A percentile compares a stretch with the other conserved stretches of the same genome.
These are phyloP conservation scores for Pisolithus thermaeus DNA, from an alignment of 1,284 basidiomycete species.

Conservation along the genomic window DNA sequence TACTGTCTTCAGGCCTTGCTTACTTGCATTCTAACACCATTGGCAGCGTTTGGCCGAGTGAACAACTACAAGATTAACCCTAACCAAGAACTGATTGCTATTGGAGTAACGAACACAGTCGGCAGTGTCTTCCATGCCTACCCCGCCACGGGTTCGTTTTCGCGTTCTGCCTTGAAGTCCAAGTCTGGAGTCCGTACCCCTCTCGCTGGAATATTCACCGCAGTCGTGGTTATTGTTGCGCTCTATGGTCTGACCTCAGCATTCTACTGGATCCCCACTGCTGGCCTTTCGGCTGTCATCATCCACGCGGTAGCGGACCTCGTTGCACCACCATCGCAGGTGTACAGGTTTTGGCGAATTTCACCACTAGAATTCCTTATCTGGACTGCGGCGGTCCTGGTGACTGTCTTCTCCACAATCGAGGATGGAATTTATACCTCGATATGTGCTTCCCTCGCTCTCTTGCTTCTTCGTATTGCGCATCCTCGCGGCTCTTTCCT, in stretches of 20 bases:
- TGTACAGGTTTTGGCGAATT: constrained; percentile 92
- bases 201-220: constrained; percentile 82
- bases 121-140: constrained; percentile 89
- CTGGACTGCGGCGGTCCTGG: constrained; percentile 83
- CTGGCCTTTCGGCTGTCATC: constrained; percentile 86
- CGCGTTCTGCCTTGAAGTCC: constrained; percentile 91
- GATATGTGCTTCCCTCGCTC: constrained; percentile 71
- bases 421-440: constrained; percentile 96
- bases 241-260: constrained; percentile 90
- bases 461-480: constrained; percentile 90
- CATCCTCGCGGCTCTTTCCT: constrained; percentile 90
- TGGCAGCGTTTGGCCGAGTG: constrained; percentile 84
- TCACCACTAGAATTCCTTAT: constrained; percentile 93
- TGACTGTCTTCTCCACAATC: constrained; percentile 84
- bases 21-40: constrained; percentile 8
- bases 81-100: constrained; percentile 95
- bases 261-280: constrained; percentile 84
- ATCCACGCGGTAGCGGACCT: constrained; percentile 95
- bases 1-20: neutral
- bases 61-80: constrained; percentile 98
- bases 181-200: constrained; percentile 97
- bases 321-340: constrained; percentile 81
- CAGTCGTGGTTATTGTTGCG: constrained; percentile 87
- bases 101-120: constrained; percentile 90
- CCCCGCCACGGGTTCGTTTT: constrained; percentile 97